phyloP scores from a whole-genome alignment of 225 moss, liverwort and hornwort species.

The Marchantia paleacea region DNA sequence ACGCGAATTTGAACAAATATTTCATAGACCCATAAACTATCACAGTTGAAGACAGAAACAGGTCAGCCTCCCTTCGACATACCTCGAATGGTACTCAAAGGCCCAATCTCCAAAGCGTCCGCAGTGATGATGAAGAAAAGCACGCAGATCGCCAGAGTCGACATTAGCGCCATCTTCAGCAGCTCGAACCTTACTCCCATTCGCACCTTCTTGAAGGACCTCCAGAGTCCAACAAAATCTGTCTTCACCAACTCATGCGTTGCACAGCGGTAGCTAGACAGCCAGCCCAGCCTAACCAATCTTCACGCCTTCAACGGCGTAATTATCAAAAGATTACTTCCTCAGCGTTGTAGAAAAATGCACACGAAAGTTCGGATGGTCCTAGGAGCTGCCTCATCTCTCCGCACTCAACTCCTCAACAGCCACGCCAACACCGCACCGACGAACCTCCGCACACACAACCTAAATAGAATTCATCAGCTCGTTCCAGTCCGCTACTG shows the following conservation, averaged over 20 bases:
- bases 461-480: neutral
- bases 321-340: neutral
- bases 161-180: neutral
- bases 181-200: neutral
- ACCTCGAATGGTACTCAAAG: constrained; percentile 9
- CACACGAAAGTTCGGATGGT: neutral
- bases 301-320: neutral
- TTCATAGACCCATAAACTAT: neutral
- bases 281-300: too few relatives aligned
- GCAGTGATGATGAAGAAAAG: neutral
- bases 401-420: neutral
- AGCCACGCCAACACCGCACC: too few relatives aligned
- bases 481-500: neutral
- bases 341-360: neutral
- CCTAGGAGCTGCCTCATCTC: neutral
- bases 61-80: neutral
- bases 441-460: neutral
- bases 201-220: neutral
- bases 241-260: neutral
- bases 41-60: neutral
- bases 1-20: neutral
- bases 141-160: neutral
- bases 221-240: constrained; percentile 5
- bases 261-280: neutral
- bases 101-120: constrained; percentile 3